phyloP scores from a whole-genome alignment of 768 basidiomycete genomes.

The Boletales sp. region DNA sequence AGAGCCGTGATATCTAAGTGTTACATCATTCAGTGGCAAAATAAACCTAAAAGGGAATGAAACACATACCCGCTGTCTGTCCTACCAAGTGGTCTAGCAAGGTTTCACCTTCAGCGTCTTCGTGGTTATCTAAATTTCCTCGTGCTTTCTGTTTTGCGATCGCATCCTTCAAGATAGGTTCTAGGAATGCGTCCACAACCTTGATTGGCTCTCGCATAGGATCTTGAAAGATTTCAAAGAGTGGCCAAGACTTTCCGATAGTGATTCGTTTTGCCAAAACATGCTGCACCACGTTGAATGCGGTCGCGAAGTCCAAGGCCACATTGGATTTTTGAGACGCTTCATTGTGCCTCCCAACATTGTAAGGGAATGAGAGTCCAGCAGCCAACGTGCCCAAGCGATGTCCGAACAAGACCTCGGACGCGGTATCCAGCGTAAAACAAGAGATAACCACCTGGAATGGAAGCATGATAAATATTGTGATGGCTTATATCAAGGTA shows the following conservation, averaged over 20 bases:
- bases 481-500: too few relatives aligned
- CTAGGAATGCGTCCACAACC: constrained; percentile 36
- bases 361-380: constrained; percentile 37
- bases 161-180: constrained; percentile 38
- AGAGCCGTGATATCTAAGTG: constrained; percentile 30
- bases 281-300: constrained; percentile 35
- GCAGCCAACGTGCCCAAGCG: constrained; percentile 38
- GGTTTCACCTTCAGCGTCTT: constrained; percentile 32
- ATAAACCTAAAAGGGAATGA: not conserved
- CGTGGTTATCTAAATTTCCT: constrained; percentile 1
- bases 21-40: not conserved
- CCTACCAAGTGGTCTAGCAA: constrained; percentile 40
- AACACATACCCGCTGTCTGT: constrained; percentile 33
- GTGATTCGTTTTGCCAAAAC: constrained; percentile 25
- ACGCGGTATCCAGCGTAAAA: constrained; percentile 51
- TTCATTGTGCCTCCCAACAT: too few relatives aligned
- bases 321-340: too few relatives aligned
- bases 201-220: constrained; percentile 32
- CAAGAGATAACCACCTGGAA: too few relatives aligned
- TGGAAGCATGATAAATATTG: too few relatives aligned
- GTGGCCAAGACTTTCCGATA: constrained; percentile 38
- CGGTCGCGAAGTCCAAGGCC: constrained; percentile 32
- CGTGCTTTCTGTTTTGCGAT: constrained; percentile 22
- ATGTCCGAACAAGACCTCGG: constrained; percentile 50
- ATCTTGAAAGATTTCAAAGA: constrained; percentile 35